Evolutionary conservation across 495 filamentous ascomycete species (phyloP).

Genomic region (Hypoxylon fuscum): DNA sequence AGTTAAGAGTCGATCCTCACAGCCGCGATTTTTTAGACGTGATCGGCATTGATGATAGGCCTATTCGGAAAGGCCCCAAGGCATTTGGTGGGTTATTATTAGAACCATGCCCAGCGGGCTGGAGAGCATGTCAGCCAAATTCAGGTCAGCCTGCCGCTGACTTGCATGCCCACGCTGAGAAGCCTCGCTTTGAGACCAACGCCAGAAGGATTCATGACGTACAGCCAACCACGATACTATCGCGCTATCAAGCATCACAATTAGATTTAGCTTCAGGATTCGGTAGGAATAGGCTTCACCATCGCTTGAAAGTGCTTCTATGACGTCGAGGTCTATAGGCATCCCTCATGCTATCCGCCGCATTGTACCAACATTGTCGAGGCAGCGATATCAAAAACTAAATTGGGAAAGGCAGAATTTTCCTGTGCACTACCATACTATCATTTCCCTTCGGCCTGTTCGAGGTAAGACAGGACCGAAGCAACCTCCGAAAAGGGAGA

Average conservation of each 20-base stretch:
- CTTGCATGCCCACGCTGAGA: constrained; percentile 19
- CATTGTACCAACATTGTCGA: neutral
- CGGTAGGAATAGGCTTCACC: constrained; percentile 2
- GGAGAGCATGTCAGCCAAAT: constrained; percentile 18
- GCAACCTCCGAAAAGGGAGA: constrained; percentile 9
- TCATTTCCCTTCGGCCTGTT: constrained; percentile 10
- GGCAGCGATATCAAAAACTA: neutral
- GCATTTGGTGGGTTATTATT: constrained; percentile 35
- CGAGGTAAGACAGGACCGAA: constrained; percentile 8
- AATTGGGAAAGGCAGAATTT: constrained; percentile 9
- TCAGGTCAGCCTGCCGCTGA: constrained; percentile 28
- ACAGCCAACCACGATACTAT: constrained; percentile 5
- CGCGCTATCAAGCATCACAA: constrained; percentile 2
- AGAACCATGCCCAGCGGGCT: constrained; percentile 20
- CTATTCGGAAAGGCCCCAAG: constrained; percentile 22
- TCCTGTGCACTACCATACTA: constrained; percentile 1
- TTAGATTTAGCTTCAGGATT: constrained; percentile 25
- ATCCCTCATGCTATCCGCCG: neutral
- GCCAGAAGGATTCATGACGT: constrained; percentile 25
- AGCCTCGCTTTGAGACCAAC: constrained; percentile 16
- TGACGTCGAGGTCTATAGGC: constrained; percentile 1
- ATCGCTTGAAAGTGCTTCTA: neutral
- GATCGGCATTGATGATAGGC: constrained; percentile 14
- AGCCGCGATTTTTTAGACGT: constrained; percentile 21
- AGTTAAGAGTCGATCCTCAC: constrained; percentile 18